Percentiles rank a stretch among this genome's conserved stretches.
Conservation (phyloP, 129 eudicot species). For the Lactuca saligna region DNA sequence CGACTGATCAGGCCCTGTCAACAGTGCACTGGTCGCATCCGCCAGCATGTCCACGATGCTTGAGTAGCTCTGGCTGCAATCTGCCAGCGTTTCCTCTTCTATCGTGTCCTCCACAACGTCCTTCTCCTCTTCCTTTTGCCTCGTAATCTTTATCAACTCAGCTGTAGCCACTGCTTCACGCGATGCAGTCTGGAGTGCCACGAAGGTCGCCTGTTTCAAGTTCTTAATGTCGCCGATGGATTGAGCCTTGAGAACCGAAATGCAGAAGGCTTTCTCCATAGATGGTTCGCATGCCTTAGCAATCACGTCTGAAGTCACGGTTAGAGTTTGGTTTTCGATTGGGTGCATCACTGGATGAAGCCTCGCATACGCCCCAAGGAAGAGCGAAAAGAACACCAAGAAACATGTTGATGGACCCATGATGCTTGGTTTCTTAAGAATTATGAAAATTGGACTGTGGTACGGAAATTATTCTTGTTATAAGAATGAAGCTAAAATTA, state of each 20-base stretch:
- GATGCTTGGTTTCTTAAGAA: neutral
- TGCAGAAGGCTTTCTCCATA: slow-evolving; percentile 36
- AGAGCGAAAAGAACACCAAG: slow-evolving; percentile 28
- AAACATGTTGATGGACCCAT: slow-evolving; percentile 25
- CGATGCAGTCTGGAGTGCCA: slow-evolving; percentile 46
- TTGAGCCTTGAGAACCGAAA: slow-evolving; percentile 35
- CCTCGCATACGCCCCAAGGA: slow-evolving; percentile 21
- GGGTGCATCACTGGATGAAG: slow-evolving; percentile 8
- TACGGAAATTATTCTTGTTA: slow-evolving; percentile 1
- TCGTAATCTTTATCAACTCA: slow-evolving; percentile 11
- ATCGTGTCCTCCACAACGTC: slow-evolving; percentile 23
- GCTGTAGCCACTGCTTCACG: slow-evolving; percentile 30
- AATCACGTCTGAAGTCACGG: slow-evolving; percentile 14
- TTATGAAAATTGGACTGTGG: slow-evolving; percentile 10
- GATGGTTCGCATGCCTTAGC: slow-evolving; percentile 46
- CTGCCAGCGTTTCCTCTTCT: slow-evolving; percentile 36
- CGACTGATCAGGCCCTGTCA: neutral
- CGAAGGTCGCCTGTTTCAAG: slow-evolving; percentile 47
- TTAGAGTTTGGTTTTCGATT: neutral
- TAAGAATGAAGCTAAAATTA: neutral
- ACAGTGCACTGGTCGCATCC: slow-evolving; percentile 42
- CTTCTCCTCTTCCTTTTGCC: slow-evolving; percentile 21
- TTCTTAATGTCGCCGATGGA: slow-evolving; percentile 27
- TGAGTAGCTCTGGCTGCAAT: slow-evolving; percentile 45
- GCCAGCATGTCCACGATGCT: slow-evolving; percentile 43